Evolutionary conservation across 768 basidiomycete genomes (phyloP).

Genomic region (Leccinum olivaceopallidum): DNA sequence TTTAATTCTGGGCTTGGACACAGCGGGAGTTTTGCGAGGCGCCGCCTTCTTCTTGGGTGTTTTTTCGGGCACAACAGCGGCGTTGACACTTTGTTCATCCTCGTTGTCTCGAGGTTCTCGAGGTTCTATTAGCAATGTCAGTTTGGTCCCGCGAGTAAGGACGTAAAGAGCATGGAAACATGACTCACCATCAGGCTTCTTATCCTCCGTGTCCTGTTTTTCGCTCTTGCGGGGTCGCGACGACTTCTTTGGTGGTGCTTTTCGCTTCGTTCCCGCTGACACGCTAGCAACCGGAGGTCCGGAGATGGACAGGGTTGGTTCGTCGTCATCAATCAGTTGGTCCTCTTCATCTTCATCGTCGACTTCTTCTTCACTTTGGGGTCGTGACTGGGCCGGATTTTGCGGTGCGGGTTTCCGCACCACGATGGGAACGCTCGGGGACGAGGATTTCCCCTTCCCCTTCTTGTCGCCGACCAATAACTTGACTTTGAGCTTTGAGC

Average conservation of each 20-base stretch:
- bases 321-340: constrained; percentile 76
- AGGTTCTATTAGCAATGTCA: constrained; percentile 25
- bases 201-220: constrained; percentile 46
- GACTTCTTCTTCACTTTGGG: constrained; percentile 48
- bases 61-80: constrained; percentile 32
- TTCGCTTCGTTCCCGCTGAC: constrained; percentile 49
- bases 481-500: constrained; percentile 49
- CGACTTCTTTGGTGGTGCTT: constrained; percentile 46
- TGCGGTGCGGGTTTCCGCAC: constrained; percentile 25
- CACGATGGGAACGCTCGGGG: constrained; percentile 26
- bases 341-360: constrained; percentile 74
- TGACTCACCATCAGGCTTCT: constrained; percentile 45
- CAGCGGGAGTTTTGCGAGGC: constrained; percentile 43
- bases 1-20: constrained; percentile 37
- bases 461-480: constrained; percentile 48
- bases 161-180: constrained; percentile 29
- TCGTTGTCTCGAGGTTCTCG: constrained; percentile 30
- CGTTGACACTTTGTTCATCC: constrained; percentile 21
- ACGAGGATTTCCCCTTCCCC: constrained; percentile 36
- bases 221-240: constrained; percentile 55
- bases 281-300: constrained; percentile 23
- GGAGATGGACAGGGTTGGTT: constrained; percentile 30
- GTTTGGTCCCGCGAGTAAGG: constrained; percentile 6
- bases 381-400: constrained; percentile 20
- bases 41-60: constrained; percentile 49